Evolutionary conservation across 768 basidiomycete genomes (phyloP), one percentile per base, ranked within the genome.

Genomic region (Neoboletus brunneissimus): DNA sequence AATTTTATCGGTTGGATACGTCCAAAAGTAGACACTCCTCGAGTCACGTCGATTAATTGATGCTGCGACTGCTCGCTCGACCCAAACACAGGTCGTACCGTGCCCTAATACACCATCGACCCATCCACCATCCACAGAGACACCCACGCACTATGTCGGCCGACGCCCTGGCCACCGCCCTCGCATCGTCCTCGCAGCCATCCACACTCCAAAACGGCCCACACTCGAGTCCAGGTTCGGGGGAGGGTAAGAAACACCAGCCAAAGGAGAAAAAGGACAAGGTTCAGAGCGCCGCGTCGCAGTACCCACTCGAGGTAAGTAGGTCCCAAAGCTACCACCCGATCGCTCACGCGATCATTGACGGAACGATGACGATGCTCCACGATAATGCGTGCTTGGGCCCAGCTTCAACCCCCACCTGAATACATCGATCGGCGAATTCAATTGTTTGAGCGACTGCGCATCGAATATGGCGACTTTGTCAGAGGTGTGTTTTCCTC

Each of bases 351-450:
- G 34, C 13, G 34, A 34, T 34, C n/a, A n/a, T n/a, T n/a, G 32
- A 34, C 32, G 13, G 5, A 23, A 27, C 31, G 40, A n/a, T 34
- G 32, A 34, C 12, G 32, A 34, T 32, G 12, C 31, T 31, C 29
- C 1, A 31, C 12, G 34, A 54, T 37, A 34, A 40, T n/a, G 2
- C 61, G 94, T 15, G 29, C 8, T n/a, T 40, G n/a, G 38, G 16
- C 2, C 10, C 2, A 40, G 92, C 75, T 94, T 53, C 80, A 86
- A 75, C 95, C 95, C 18, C 81, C 77, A 6, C 94, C 96, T 15
- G 86, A 79, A 53, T 98, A 87, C 79, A 88, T 98, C 74, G 89
- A 89, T 62, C 88, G 89, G 71, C 87, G 96, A 47, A 83, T 98
- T 74, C 85, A 86, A 67, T 85, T 98, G 66, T 98, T 94, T 65